These are phyloP conservation scores for Lepiota brunneoincarnata DNA, from an alignment of 768 basidiomycete genomes.

Conservation along the genomic window DNA sequence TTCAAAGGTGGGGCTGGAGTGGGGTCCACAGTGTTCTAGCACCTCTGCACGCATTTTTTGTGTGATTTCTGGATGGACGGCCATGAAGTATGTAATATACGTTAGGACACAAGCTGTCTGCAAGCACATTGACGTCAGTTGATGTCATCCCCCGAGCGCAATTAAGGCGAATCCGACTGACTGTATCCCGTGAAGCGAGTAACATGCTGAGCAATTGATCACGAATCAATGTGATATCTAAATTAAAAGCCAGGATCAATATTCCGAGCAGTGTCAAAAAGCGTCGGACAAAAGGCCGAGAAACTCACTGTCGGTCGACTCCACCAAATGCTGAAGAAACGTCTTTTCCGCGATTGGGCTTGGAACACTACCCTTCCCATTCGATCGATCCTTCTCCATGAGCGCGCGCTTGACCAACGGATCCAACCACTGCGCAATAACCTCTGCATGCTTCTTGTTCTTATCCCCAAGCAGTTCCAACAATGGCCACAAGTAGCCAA, in stretches of 20 bases:
- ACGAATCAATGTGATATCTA: constrained; percentile 65
- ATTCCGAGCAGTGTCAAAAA: too few relatives aligned
- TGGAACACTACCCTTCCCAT: constrained; percentile 27
- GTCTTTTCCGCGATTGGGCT: constrained; percentile 47
- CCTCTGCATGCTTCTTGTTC: constrained; percentile 42
- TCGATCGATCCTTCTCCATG: constrained; percentile 36
- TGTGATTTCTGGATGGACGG: constrained; percentile 57
- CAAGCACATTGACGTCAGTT: not conserved
- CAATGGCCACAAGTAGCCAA: constrained; percentile 60
- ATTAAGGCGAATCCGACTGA: constrained; percentile 26
- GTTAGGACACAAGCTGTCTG: constrained; percentile 73
- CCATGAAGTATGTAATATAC: constrained; percentile 67
- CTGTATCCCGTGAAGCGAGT: constrained; percentile 77
- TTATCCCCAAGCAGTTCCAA: constrained; percentile 56
- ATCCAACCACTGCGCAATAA: constrained; percentile 59
- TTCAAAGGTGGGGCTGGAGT: constrained; percentile 50
- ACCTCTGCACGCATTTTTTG: constrained; percentile 59
- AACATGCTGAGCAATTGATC: constrained; percentile 79
- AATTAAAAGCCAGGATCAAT: not conserved
- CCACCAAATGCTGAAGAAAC: constrained; percentile 65
- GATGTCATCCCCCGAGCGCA: not conserved
- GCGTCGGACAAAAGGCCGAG: not conserved
- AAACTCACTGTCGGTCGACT: constrained; percentile 57
- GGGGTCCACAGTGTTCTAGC: constrained; percentile 47
- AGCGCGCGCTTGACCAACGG: constrained; percentile 58